Conservation (phyloP, 208 protist genomes). For the Crithidia brevicula region DNA sequence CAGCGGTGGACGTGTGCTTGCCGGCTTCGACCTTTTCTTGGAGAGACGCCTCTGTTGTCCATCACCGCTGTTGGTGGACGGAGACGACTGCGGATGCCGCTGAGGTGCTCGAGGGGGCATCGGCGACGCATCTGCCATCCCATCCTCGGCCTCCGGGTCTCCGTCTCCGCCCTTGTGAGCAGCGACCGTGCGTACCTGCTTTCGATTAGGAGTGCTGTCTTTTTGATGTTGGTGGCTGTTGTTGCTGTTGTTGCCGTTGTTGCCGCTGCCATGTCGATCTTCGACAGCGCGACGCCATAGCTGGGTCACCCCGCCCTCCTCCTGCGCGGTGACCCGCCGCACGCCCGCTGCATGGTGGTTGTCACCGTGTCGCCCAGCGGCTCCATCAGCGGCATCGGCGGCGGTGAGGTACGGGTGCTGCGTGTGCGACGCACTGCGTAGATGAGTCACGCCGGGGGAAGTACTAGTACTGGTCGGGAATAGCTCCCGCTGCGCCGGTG, state of each 20-base stretch:
- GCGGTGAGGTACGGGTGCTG: neutral
- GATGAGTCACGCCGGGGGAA: neutral
- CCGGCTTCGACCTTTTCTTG: neutral
- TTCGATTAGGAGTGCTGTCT: neutral
- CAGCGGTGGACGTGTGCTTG: neutral
- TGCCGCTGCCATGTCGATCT: neutral
- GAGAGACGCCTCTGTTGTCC: conserved; percentile 4
- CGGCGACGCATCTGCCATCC: no score
- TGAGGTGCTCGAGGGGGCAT: no score
- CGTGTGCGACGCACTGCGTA: neutral
- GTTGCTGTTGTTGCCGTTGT: neutral
- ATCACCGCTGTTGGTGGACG: no score
- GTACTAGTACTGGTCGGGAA: neutral
- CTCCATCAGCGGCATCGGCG: neutral
- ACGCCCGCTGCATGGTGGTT: no score
- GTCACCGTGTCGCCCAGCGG: neutral
- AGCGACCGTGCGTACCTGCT: neutral
- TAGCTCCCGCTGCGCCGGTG: conserved; percentile 10
- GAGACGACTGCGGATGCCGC: neutral
- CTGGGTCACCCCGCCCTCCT: conserved; percentile 59
- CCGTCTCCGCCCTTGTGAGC: neutral
- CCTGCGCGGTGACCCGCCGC: conserved; percentile 26
- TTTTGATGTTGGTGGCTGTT: no score
- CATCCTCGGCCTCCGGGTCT: neutral
- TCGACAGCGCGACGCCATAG: conserved; percentile 53